Base-by-base conservation (phyloP, 2,329 filamentous ascomycete species). In the Ascochyta rabiei region DNA sequence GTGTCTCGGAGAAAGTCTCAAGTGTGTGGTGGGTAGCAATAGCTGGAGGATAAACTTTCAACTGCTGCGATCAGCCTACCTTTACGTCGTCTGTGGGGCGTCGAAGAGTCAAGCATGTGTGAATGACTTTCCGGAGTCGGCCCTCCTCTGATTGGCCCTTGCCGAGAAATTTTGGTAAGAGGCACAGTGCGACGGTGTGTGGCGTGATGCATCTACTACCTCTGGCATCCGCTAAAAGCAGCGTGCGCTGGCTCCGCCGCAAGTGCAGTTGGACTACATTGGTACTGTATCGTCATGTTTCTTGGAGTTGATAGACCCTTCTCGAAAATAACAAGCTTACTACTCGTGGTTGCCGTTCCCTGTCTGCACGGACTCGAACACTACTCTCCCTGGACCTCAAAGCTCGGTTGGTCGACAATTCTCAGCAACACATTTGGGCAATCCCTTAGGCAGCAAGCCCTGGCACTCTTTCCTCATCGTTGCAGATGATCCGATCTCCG, bases 81-180 rank as follows among this genome's bases (percentile, higher is more conserved):
- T 53, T 54, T 55, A 56, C 34, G 54, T 57, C 49, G 54, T 53
- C 35, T 51, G 46, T 55, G 53, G 45, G 41, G 62, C 44, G 42
- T 43, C 59, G 63, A 70, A 69, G 69, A 71, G 67, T 72, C 67
- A 64, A 58, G 54, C 52, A 60, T 56, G 53, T 56, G 50, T 48
- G 43, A 47, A 51, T 60, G 53, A 57, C 49, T 55, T 56, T 50
- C 52, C 64, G 60, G 56, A 67, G 48, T 64, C 67, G 66, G 65
- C 53, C 48, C 39, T 42, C 39, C 43, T 53, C 41, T 67, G 56
- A 72, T 72, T 71, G 67, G 69, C 30, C 48, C 44, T 15, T 13
- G 31, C 26, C 37, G 26, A 21, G n/a, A n/a, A 28, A 43, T 31
- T 43, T 43, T 31, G 40, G 28, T 3, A 41, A 21, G 21, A 37